Evolutionary conservation across 2,329 filamentous ascomycete species (phyloP), one percentile per base, ranked within the genome.

Genomic region (Curvularia sp.): DNA sequence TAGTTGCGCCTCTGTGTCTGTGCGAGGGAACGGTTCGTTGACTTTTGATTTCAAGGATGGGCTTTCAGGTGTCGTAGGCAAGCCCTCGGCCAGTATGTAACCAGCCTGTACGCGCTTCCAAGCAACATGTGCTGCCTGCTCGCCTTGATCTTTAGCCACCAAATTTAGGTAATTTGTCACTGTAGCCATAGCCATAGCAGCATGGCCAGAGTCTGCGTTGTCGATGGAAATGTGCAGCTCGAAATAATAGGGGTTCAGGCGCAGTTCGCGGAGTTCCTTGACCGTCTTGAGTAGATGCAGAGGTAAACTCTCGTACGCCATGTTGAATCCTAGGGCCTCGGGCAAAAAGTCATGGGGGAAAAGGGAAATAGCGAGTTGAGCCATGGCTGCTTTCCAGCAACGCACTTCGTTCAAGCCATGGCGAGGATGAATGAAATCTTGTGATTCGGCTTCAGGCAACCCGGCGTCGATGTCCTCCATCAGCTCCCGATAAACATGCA

Each of bases 201-300:
- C 74, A 64, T 84, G 82, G 0, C 82, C 81, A 0, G 77, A 80
- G 57, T 82, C 72, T 4, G 75, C 72, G 62, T 84, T 84, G 62
- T 84, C 82, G 49, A 84, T 84, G 0, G 79, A 76, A 39, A 84
- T 72, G 66, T 84, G 82, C 3, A 85, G 70, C n/a, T 78, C 64
- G 63, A 83, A 85, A 64, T 83, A 84, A 39, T 80, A 80, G 0
- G 78, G 66, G 53, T 81, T 72, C 8, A 84, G 59, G 5, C 69
- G 67, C 21, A 84, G 55, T 60, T 81, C 81, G 13, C 67, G 70
- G 23, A 83, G 69, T 65, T 84, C 82, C 36, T 79, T 74, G 5
- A 76, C 69, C 0, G 77, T 77, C 42, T 74, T 74, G 55, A 82
- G 61, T 1, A 78, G 72, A 51, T 79, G 76, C 18, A 80, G 60